Conservation (phyloP, 495 filamentous ascomycete species). For the Penicillium pulvis region DNA sequence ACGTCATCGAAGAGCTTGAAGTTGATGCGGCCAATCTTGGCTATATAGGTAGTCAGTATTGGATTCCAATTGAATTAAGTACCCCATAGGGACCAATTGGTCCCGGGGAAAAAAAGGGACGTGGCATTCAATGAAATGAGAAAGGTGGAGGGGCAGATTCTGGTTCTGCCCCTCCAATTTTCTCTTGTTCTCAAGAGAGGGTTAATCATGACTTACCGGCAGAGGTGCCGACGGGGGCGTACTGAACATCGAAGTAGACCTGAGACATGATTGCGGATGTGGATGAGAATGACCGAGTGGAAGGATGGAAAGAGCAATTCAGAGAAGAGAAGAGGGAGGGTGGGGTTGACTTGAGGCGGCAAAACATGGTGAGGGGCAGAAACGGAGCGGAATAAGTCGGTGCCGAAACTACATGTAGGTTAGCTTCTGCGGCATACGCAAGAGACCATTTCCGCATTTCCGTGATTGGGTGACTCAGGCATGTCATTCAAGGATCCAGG, state of each 20-base stretch:
- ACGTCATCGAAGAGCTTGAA: conserved; percentile 87
- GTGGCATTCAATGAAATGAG: conserved; percentile 8
- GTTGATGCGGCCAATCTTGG: conserved; percentile 77
- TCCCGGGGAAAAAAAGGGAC: neutral
- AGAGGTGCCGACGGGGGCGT: conserved; percentile 57
- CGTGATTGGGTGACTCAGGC: conserved; percentile 10
- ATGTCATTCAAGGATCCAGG: neutral
- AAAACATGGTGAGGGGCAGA: conserved; percentile 53
- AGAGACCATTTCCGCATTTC: conserved; percentile 25
- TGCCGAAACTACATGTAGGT: conserved; percentile 29
- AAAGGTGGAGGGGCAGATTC: conserved; percentile 15
- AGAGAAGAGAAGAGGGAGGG: conserved; percentile 51
- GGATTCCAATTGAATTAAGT: conserved; percentile 6
- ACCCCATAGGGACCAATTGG: neutral
- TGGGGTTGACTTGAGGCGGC: conserved; percentile 54
- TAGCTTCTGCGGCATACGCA: conserved; percentile 26
- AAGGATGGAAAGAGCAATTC: conserved; percentile 47
- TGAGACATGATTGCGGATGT: conserved; percentile 66
- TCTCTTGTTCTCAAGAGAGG: neutral
- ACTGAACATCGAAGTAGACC: conserved; percentile 66
- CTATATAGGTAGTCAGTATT: conserved; percentile 45
- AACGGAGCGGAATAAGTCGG: conserved; percentile 37
- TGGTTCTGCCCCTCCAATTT: conserved; percentile 17
- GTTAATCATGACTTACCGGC: conserved; percentile 56
- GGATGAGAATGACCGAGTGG: conserved; percentile 63